Percentiles rank a stretch among this genome's conserved stretches.
Evolutionary conservation across 371 early-diverging fungal genomes (phyloP).

Genomic region (Smittium culicis): DNA sequence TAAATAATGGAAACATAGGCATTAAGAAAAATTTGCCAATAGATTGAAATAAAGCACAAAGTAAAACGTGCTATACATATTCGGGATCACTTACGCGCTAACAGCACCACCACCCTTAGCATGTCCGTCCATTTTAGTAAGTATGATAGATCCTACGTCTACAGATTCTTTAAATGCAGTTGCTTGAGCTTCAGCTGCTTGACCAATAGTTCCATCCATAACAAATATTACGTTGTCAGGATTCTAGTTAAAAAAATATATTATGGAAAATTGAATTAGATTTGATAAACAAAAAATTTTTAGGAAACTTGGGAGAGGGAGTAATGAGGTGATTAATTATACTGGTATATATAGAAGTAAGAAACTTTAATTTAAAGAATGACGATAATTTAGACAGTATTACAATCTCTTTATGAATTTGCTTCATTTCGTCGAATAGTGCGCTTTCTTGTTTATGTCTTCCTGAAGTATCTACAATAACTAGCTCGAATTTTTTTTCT

Average conservation of each 20-base stretch:
- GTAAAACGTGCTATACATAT: no score
- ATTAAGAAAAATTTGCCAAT: background rate
- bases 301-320: background rate
- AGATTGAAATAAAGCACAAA: no score
- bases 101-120: constrained; percentile 99
- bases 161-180: constrained; percentile 92
- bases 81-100: constrained; percentile 70
- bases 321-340: no score
- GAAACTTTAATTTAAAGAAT: no score
- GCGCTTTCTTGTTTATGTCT: constrained; percentile 97
- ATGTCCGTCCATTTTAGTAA: constrained; percentile 99
- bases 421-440: constrained; percentile 97
- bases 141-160: constrained; percentile 94
- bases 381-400: no score
- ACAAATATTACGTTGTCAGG: constrained; percentile 96
- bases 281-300: background rate
- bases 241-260: constrained; percentile 35
- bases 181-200: constrained; percentile 96
- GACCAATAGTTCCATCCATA: constrained; percentile 99
- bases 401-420: constrained; percentile 72
- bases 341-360: no score
- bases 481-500: constrained; percentile 92
- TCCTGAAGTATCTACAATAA: constrained; percentile 99
- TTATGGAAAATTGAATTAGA: background rate
- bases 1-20: constrained; percentile 20